phyloP scores from a whole-genome alignment of 2,329 filamentous ascomycete genomes.

The Dothistroma septosporum region DNA sequence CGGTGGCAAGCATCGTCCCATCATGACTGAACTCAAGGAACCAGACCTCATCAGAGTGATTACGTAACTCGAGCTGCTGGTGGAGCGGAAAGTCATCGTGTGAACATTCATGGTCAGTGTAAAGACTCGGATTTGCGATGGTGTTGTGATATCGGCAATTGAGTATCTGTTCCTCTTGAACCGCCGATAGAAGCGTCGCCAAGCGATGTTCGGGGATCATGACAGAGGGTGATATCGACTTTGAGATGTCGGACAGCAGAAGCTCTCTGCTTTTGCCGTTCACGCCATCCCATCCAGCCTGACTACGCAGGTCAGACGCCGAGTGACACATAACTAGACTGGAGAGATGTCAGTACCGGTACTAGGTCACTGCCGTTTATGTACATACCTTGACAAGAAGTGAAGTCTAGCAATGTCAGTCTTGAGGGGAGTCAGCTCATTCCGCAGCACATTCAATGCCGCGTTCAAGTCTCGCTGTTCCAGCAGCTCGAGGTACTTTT shows the following conservation, averaged over 20 bases:
- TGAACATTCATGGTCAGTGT: slow-evolving; percentile 82
- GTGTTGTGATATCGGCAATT: slow-evolving; percentile 88
- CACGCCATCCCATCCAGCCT: slow-evolving; percentile 82
- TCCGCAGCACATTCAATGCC: slow-evolving; percentile 78
- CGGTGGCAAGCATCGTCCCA: slow-evolving; percentile 75
- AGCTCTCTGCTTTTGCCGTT: slow-evolving; percentile 67
- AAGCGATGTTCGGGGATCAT: slow-evolving; percentile 94
- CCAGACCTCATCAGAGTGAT: slow-evolving; percentile 84
- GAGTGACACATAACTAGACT: slow-evolving; percentile 86
- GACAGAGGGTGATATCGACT: slow-evolving; percentile 87
- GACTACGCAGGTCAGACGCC: slow-evolving; percentile 67
- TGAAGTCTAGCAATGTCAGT: slow-evolving; percentile 74
- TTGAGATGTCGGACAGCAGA: slow-evolving; percentile 77
- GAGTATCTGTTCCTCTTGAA: slow-evolving; percentile 78
- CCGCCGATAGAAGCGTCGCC: slow-evolving; percentile 72
- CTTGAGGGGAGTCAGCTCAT: slow-evolving; percentile 80
- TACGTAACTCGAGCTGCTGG: slow-evolving; percentile 63
- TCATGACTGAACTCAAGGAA: slow-evolving; percentile 86
- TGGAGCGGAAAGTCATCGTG: slow-evolving; percentile 72
- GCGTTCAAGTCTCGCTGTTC: slow-evolving; percentile 68
- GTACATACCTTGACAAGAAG: slow-evolving; percentile 65
- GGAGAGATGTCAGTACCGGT: slow-evolving; percentile 22
- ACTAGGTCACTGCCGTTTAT: background rate
- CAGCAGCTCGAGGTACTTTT: slow-evolving; percentile 90
- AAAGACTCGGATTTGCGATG: slow-evolving; percentile 72